A percentile compares a stretch with the other conserved stretches of the same genome.
Conservation (phyloP, 768 basidiomycete genomes). For the Boletus speciosus region DNA sequence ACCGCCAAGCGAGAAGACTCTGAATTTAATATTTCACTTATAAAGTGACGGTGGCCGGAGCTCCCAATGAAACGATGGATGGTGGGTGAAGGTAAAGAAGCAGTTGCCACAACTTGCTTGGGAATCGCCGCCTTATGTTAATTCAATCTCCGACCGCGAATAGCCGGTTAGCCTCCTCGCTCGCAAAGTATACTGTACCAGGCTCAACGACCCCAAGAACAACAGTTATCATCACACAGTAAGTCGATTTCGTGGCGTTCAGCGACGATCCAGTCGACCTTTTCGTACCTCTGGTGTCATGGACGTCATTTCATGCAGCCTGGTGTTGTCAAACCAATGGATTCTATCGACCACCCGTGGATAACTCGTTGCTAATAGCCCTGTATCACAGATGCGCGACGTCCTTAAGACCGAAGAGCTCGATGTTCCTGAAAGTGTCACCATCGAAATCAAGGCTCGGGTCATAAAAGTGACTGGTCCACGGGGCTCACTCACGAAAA, state of each 20-base stretch:
- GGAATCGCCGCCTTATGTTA: conserved; percentile 23
- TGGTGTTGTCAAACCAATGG: conserved; percentile 26
- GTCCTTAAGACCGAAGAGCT: conserved; percentile 92
- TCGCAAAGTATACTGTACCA: background rate
- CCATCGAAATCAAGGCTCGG: conserved; percentile 85
- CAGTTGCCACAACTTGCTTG: conserved; percentile 18
- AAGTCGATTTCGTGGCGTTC: conserved; percentile 14
- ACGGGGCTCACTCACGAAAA: conserved; percentile 89
- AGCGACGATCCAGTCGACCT: background rate
- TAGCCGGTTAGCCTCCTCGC: conserved; percentile 18
- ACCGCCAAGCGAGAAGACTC: conserved; percentile 28
- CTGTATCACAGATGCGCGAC: conserved; percentile 74
- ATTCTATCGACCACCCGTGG: conserved; percentile 35
- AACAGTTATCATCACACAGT: conserved; percentile 26
- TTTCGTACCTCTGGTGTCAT: background rate
- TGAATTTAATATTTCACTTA: conserved; percentile 50
- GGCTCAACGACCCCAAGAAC: conserved; percentile 26
- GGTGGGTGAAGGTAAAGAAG: conserved; percentile 46
- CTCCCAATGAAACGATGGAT: conserved; percentile 41
- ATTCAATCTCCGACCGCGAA: conserved; percentile 38
- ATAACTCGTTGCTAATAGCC: conserved; percentile 30
- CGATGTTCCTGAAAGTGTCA: conserved; percentile 80
- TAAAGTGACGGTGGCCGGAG: conserved; percentile 39
- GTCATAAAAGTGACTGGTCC: conserved; percentile 90
- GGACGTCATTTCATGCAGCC: conserved; percentile 1